Evolutionary conservation across 2,329 filamentous ascomycete genomes (phyloP).

Genomic region (Nothophoma quercina): DNA sequence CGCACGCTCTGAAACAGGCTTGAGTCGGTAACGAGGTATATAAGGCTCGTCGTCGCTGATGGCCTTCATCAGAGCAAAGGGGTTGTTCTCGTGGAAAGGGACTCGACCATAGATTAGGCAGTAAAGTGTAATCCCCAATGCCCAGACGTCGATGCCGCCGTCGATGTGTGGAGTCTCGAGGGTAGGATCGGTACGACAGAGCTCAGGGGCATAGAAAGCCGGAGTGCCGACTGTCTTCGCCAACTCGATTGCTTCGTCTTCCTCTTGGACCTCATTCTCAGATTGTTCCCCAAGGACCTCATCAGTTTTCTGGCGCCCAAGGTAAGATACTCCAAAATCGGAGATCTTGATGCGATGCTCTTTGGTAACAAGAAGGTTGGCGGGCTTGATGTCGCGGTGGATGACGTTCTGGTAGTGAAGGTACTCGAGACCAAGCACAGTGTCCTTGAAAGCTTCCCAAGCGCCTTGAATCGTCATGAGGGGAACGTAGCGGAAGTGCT

Average conservation of each 20-base stretch:
- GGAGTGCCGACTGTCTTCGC: slow-evolving; percentile 98
- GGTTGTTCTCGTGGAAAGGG: slow-evolving; percentile 89
- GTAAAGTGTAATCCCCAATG: slow-evolving; percentile 92
- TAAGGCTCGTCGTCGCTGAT: slow-evolving; percentile 94
- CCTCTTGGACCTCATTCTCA: slow-evolving; percentile 83
- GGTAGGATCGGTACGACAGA: slow-evolving; percentile 85
- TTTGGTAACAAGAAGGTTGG: slow-evolving; percentile 87
- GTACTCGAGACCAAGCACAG: slow-evolving; percentile 91
- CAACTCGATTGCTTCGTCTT: slow-evolving; percentile 93
- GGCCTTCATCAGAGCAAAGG: slow-evolving; percentile 88
- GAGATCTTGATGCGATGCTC: slow-evolving; percentile 95
- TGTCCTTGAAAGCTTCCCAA: slow-evolving; percentile 87
- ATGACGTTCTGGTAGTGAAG: slow-evolving; percentile 66
- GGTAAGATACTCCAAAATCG: slow-evolving; percentile 97
- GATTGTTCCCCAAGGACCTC: slow-evolving; percentile 75
- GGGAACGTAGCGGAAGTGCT: slow-evolving; percentile 92
- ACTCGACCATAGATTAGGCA: slow-evolving; percentile 94
- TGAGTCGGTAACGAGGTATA: slow-evolving; percentile 82
- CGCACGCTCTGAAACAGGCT: slow-evolving; percentile 65
- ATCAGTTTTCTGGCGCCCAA: slow-evolving; percentile 85
- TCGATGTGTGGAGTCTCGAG: slow-evolving; percentile 76
- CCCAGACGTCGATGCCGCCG: slow-evolving; percentile 96
- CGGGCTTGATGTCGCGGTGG: slow-evolving; percentile 64
- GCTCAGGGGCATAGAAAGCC: slow-evolving; percentile 95
- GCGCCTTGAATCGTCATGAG: slow-evolving; percentile 88